Evolutionary conservation across 352 stramenopile species (phyloP).

Genomic region (Albugo laibachii): DNA sequence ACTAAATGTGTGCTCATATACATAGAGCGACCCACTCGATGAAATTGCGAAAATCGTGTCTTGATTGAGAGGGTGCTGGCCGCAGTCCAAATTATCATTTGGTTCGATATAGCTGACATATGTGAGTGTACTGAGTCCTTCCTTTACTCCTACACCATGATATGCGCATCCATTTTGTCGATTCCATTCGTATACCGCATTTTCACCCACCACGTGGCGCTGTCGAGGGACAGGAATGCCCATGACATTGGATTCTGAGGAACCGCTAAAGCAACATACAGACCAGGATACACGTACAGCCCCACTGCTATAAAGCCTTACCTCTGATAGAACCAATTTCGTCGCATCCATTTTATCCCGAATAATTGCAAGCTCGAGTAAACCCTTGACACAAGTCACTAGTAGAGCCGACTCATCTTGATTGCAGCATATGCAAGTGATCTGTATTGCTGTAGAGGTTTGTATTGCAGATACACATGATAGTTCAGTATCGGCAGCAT

Average conservation of each 20-base stretch:
- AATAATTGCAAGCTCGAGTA: no score
- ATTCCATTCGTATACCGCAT: conserved; percentile 63
- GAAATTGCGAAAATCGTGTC: conserved; percentile 45
- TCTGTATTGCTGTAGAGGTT: no score
- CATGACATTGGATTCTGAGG: conserved; percentile 34
- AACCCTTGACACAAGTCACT: no score
- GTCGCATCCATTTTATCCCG: conserved; percentile 6
- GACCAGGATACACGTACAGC: conserved; percentile 55
- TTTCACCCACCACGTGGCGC: conserved; percentile 47
- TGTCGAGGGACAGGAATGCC: conserved; percentile 60
- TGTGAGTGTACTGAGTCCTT: conserved; percentile 33
- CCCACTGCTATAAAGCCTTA: conserved; percentile 33
- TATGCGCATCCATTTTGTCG: conserved; percentile 25
- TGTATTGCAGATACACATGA: no score
- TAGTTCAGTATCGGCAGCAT: no score
- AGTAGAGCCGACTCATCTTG: no score
- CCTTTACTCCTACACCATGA: conserved; percentile 57
- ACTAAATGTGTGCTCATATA: conserved; percentile 52
- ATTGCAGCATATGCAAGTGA: no score
- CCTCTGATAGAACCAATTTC: conserved; percentile 11
- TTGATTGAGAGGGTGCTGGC: conserved; percentile 5
- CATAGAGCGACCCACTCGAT: conserved; percentile 35
- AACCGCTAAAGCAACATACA: conserved; percentile 40
- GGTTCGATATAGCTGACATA: conserved; percentile 15
- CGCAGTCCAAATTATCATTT: no score